Conservation (phyloP, 1,284 basidiomycete genomes). For the Irpex sp. region DNA sequence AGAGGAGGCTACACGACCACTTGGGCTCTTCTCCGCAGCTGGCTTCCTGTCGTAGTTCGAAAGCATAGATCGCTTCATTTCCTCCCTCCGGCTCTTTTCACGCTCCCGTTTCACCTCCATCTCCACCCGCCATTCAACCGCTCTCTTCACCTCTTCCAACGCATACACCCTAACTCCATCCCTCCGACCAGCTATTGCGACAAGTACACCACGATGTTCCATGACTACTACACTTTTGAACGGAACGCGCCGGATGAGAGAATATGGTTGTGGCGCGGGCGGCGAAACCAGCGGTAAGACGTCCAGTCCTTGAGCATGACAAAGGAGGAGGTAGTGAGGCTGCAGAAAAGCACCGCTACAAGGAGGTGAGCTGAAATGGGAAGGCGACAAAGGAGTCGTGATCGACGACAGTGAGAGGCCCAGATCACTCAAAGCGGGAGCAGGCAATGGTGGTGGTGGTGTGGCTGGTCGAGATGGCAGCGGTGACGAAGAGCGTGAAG, state of each 20-base stretch:
- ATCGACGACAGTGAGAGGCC: conserved; percentile 66
- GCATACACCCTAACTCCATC: conserved; percentile 84
- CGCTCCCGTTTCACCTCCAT: conserved; percentile 71
- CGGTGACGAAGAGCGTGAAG: conserved; percentile 52
- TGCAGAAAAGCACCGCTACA: conserved; percentile 71
- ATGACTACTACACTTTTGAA: conserved; percentile 85
- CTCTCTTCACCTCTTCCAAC: conserved; percentile 76
- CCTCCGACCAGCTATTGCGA: conserved; percentile 77
- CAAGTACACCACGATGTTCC: conserved; percentile 82
- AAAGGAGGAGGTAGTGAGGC: conserved; percentile 77
- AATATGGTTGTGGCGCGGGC: conserved; percentile 70
- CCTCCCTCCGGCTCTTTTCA: conserved; percentile 63
- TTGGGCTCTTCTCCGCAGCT: conserved; percentile 30
- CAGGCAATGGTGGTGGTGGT: conserved; percentile 65
- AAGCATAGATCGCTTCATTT: conserved; percentile 46
- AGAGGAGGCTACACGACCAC: conserved; percentile 35
- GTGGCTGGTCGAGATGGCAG: conserved; percentile 48
- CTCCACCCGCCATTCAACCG: conserved; percentile 81
- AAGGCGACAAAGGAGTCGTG: conserved; percentile 63
- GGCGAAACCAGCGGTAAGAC: conserved; percentile 71
- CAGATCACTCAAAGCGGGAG: conserved; percentile 71
- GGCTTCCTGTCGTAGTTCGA: conserved; percentile 19
- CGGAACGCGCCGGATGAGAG: conserved; percentile 70
- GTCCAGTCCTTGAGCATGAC: conserved; percentile 78
- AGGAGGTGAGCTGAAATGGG: conserved; percentile 75